Percentiles rank a stretch among this genome's conserved stretches.
phyloP scores from a whole-genome alignment of 148 eudicot species.

The Hydrangea macrophylla region DNA sequence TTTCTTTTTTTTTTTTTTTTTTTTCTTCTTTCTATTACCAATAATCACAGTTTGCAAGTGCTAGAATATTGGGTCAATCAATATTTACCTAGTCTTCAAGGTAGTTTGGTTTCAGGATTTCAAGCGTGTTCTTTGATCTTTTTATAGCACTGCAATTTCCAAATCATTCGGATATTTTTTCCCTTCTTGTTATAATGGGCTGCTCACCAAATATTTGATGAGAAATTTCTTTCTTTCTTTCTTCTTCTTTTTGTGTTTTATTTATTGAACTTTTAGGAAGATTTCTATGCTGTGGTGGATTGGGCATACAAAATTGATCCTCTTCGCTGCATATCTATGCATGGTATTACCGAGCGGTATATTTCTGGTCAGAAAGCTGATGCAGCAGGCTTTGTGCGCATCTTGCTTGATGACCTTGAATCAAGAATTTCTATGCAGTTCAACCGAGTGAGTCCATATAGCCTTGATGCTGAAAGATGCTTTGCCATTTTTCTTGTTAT shows the following conservation, averaged over 20 bases:
- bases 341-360: constrained; percentile 82
- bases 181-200: constrained; percentile 3
- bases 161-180: neutral
- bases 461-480: constrained; percentile 8
- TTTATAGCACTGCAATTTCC: neutral
- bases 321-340: constrained; percentile 94
- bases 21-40: no score
- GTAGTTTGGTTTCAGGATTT: neutral
- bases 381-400: constrained; percentile 95
- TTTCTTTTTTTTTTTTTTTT: no score
- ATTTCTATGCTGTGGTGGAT: constrained; percentile 91
- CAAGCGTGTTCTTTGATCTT: neutral
- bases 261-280: constrained; percentile 58
- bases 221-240: neutral
- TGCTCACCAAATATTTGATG: neutral
- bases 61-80: neutral
- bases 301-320: constrained; percentile 97
- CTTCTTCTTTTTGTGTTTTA: no score
- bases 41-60: no score
- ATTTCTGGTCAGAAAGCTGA: constrained; percentile 94
- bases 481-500: neutral
- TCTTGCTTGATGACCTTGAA: constrained; percentile 91
- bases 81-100: neutral
- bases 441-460: constrained; percentile 49
- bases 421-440: constrained; percentile 82